A percentile compares a stretch with the other conserved stretches of the same genome.
phyloP scores from a whole-genome alignment of 140 eudicot species.

The Stevia rebaudiana region DNA sequence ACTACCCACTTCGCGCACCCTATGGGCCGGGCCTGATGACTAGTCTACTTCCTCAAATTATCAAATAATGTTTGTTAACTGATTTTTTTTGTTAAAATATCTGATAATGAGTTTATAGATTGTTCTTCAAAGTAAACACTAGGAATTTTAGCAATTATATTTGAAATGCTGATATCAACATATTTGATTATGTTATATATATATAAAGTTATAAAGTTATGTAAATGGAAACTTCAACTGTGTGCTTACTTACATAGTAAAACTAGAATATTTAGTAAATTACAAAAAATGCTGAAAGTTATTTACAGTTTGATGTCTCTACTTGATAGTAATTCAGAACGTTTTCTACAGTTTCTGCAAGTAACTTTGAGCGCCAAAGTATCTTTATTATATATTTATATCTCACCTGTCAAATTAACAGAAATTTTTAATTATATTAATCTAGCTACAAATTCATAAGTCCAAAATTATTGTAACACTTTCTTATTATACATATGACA shows the following conservation, averaged over 20 bases:
- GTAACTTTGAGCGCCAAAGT: conserved; percentile 10
- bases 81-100: too few relatives aligned
- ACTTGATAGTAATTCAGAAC: not conserved
- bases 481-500: not conserved
- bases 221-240: not conserved
- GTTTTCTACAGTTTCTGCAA: not conserved
- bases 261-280: not conserved
- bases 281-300: conserved; percentile 11
- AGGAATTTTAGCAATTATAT: too few relatives aligned
- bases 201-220: not conserved
- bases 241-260: conserved; percentile 14
- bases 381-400: not conserved
- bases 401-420: conserved; percentile 16
- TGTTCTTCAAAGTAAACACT: too few relatives aligned
- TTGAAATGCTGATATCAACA: too few relatives aligned
- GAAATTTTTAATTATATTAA: not conserved
- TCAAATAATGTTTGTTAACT: too few relatives aligned
- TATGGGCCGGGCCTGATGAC: too few relatives aligned
- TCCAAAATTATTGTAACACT: not conserved
- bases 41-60: too few relatives aligned
- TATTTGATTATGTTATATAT: too few relatives aligned
- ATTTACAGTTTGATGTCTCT: conserved; percentile 18
- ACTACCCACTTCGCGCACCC: too few relatives aligned
- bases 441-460: not conserved
- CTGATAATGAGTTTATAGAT: too few relatives aligned